Base-by-base conservation (phyloP, 2,329 filamentous ascomycete genomes). In the Alternaria tenuissima region DNA sequence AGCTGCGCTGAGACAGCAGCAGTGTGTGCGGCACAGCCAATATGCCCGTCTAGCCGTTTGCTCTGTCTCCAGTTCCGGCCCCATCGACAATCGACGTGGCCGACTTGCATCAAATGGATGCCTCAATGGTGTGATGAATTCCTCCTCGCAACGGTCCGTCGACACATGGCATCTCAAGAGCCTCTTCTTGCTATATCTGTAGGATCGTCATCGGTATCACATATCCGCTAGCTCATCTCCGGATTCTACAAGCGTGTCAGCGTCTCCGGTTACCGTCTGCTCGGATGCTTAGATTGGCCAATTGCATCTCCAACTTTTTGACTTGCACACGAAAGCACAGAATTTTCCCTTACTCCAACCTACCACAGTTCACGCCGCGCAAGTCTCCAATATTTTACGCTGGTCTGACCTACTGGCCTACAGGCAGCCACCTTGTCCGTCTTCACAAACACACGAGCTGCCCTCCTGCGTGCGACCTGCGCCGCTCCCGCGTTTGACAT, bases 71-170 rank as follows among this genome's bases (percentile, higher is more conserved):
- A 52, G 55, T 56, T 42, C 51, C 44, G 49, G 54, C 55, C 54
- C 59, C 57, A 51, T 59, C 44, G 32, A 28, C 52, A 58, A 58
- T 64, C 64, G 67, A 74, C 71, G 71, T 75, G 72, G 72, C 71
- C 65, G 61, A 22, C 66, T 64, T 59, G 61, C 63, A 66, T 63
- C 72, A 67, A 71, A 69, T 67, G 22, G 53, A 64, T 46, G 9
- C 34, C 32, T 28, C 20, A 30, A 22, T 28, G 28, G 12, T 26
- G 38, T 47, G 24, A 52, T 12, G 32, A 24, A 26, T 47, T 32
- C 24, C 18, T 24, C 41, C 47, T 51, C 36, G 58, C 57, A 55
- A 64, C 47, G 26, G 16, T 53, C 36, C 36, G 20, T 24, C 38
- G 41, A 39, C 52, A 44, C 57, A 54, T 43, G 47, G 49, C 57